Conservation (phyloP, 495 filamentous ascomycete genomes). For the Penicillium simplicissimum region DNA sequence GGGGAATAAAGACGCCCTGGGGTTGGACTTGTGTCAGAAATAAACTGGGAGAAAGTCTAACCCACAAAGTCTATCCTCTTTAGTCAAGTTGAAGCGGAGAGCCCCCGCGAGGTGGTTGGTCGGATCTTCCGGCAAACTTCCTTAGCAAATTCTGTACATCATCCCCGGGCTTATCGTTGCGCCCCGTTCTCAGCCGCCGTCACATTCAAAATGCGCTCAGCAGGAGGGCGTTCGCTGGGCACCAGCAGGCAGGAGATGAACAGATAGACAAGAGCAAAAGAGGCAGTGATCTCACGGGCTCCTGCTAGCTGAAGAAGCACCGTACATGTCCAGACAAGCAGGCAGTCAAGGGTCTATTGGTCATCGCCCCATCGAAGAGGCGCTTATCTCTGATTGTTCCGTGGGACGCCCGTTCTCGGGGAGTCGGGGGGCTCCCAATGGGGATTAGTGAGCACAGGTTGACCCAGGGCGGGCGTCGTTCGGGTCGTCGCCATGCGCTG, state of each 20-base stretch:
- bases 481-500: background rate
- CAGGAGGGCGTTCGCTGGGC: background rate
- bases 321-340: background rate
- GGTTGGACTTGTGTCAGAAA: background rate
- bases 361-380: background rate
- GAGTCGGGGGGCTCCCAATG: too few relatives aligned
- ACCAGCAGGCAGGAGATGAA: background rate
- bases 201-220: background rate
- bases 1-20: background rate
- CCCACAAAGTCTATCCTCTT: background rate
- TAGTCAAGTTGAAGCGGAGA: constrained; percentile 2
- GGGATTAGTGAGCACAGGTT: too few relatives aligned
- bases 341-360: background rate
- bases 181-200: constrained; percentile 2
- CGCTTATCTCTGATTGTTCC: background rate
- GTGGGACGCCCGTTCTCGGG: background rate
- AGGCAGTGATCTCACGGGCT: background rate
- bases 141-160: background rate
- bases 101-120: background rate
- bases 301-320: too few relatives aligned
- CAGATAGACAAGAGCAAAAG: background rate
- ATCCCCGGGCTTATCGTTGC: background rate
- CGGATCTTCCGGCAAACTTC: background rate
- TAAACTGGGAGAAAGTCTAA: background rate
- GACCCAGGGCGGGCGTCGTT: background rate